A percentile compares a stretch with the other conserved stretches of the same genome.
These are phyloP conservation scores for Coleophoma eucalyptorum DNA, from an alignment of 2,329 filamentous ascomycete species.

Conservation along the genomic window DNA sequence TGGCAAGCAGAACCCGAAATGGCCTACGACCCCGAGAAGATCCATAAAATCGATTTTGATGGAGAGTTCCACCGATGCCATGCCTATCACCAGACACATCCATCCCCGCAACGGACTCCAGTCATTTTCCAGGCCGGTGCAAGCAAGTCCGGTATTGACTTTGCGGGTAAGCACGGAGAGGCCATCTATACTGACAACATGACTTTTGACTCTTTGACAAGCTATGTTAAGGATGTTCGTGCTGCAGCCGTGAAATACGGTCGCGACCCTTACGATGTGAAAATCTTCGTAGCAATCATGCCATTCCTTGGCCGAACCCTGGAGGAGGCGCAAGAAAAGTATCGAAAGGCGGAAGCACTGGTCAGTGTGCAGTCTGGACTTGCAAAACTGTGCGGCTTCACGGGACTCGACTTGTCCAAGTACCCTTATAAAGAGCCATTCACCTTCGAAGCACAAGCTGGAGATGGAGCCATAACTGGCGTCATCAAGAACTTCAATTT, in stretches of 20 bases:
- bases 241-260: constrained; percentile 43
- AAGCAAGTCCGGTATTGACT: constrained; percentile 60
- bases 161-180: constrained; percentile 66
- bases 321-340: constrained; percentile 60
- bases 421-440: not conserved
- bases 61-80: not conserved
- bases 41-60: not conserved
- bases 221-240: constrained; percentile 50
- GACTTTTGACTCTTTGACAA: constrained; percentile 54
- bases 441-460: not conserved
- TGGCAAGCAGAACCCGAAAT: not conserved
- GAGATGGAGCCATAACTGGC: not conserved
- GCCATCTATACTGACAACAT: constrained; percentile 65
- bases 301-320: constrained; percentile 61
- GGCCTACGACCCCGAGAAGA: not conserved
- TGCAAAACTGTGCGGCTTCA: not conserved
- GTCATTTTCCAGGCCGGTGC: constrained; percentile 60
- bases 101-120: constrained; percentile 19
- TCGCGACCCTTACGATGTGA: constrained; percentile 56
- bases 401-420: not conserved
- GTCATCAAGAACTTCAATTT: not conserved
- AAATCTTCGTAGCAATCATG: constrained; percentile 63
- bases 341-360: constrained; percentile 52
- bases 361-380: not conserved
- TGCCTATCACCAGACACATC: not conserved